Evolutionary conservation across 306 rosid species (phyloP).

Genomic region (Prunus mongolica): DNA sequence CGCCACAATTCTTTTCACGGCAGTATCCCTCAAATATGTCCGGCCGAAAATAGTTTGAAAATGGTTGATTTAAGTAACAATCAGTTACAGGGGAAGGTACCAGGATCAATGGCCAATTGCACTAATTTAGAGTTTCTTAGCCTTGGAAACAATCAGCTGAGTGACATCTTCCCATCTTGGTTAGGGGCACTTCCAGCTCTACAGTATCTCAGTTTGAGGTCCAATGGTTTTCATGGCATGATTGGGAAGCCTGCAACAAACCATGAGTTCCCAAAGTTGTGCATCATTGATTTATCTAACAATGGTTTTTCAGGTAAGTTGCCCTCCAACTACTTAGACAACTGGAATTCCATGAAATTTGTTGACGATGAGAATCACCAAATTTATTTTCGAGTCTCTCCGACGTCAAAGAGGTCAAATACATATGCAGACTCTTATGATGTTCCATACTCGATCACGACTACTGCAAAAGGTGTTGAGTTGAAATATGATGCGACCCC

Average conservation of each 20-base stretch:
- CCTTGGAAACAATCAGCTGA: neutral
- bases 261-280: slow-evolving; percentile 3
- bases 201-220: slow-evolving; percentile 3
- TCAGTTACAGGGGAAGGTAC: too few relatives aligned
- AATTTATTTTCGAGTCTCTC: neutral
- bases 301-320: slow-evolving; percentile 13
- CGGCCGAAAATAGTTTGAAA: too few relatives aligned
- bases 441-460: neutral
- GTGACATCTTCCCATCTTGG: slow-evolving; percentile 44
- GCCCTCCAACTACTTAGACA: neutral
- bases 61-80: too few relatives aligned
- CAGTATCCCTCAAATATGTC: too few relatives aligned
- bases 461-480: neutral
- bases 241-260: neutral
- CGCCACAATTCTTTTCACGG: too few relatives aligned
- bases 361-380: neutral
- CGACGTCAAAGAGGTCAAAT: too few relatives aligned
- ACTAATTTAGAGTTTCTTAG: too few relatives aligned
- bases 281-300: slow-evolving; percentile 16
- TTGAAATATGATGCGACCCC: neutral
- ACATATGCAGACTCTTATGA: too few relatives aligned
- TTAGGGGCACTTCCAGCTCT: slow-evolving; percentile 25
- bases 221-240: slow-evolving; percentile 16
- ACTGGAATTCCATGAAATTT: slow-evolving; percentile 13
- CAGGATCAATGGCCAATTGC: too few relatives aligned